phyloP scores from a whole-genome alignment of 169 alveolate genomes.

The Theileria equi region DNA sequence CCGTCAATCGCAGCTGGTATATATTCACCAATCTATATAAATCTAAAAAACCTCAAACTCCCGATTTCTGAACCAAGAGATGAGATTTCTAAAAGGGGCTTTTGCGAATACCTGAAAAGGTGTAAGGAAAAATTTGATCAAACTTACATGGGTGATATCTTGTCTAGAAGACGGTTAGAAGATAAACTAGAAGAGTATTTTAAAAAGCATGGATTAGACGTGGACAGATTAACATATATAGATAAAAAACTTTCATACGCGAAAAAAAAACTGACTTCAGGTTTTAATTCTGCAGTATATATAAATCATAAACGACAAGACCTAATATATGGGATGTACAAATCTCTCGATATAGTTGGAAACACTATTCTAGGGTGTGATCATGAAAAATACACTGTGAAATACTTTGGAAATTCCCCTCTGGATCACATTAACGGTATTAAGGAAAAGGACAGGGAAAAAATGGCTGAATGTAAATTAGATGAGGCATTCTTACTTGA shows the following conservation, averaged over 20 bases:
- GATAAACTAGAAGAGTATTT: conserved; percentile 13
- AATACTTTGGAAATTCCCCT: conserved; percentile 10
- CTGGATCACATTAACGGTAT: not conserved
- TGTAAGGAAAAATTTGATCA: not conserved
- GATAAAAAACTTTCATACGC: conserved; percentile 15
- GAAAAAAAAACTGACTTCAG: not conserved
- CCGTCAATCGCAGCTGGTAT: not conserved
- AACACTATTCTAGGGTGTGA: conserved; percentile 30
- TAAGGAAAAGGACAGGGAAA: not conserved
- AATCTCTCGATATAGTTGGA: not conserved
- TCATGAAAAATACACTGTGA: conserved; percentile 15
- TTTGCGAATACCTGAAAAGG: not conserved
- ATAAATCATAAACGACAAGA: not conserved
- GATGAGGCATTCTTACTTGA: not conserved
- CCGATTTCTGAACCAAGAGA: not conserved
- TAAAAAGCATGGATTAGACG: conserved; percentile 1
- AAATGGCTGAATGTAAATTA: not conserved
- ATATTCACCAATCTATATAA: conserved; percentile 16
- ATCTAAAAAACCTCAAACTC: not conserved
- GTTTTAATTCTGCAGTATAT: not conserved
- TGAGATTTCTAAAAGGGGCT: not conserved
- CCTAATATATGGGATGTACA: not conserved
- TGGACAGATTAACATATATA: not conserved
- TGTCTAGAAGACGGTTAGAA: not conserved
- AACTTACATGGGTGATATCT: not conserved